A percentile compares a stretch with the other conserved stretches of the same genome.
These are phyloP conservation scores for Mucor velutinosus DNA, from an alignment of 371 early-diverging fungal species.

Conservation along the genomic window DNA sequence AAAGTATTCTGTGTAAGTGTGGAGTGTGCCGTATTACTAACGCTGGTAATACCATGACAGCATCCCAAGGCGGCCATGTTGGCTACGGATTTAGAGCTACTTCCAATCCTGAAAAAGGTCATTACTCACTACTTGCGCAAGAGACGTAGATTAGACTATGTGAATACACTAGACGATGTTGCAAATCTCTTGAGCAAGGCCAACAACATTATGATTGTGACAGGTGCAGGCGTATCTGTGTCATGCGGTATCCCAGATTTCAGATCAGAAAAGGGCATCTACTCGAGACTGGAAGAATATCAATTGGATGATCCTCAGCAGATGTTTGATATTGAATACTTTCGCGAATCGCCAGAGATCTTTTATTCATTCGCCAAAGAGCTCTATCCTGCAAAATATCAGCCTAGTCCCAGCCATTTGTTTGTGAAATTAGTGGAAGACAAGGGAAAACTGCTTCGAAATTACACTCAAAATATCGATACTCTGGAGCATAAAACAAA, in stretches of 20 bases:
- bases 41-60: constrained; percentile 7
- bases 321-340: constrained; percentile 93
- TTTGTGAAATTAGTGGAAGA: constrained; percentile 91
- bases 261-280: constrained; percentile 96
- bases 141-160: constrained; percentile 54
- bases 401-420: constrained; percentile 90
- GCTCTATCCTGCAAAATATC: constrained; percentile 88
- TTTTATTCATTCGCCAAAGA: constrained; percentile 95
- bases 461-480: constrained; percentile 99
- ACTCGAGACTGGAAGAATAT: constrained; percentile 76
- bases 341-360: constrained; percentile 79
- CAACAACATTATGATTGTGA: constrained; percentile 86
- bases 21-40: not conserved
- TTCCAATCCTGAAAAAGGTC: constrained; percentile 54
- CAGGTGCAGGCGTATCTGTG: constrained; percentile 94
- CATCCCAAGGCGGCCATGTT: constrained; percentile 41
- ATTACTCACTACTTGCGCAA: constrained; percentile 60
- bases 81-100: constrained; percentile 44
- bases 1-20: not conserved
- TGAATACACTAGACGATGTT: constrained; percentile 78
- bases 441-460: constrained; percentile 80
- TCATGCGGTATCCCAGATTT: constrained; percentile 99
- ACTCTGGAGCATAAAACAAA: constrained; percentile 93
- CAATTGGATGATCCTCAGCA: constrained; percentile 83
- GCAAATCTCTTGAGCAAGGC: constrained; percentile 65